A percentile compares a stretch with the other conserved stretches of the same genome.
These are phyloP conservation scores for Backusella parvicylindrica DNA, from an alignment of 192 early-diverging fungal species.

Conservation along the genomic window DNA sequence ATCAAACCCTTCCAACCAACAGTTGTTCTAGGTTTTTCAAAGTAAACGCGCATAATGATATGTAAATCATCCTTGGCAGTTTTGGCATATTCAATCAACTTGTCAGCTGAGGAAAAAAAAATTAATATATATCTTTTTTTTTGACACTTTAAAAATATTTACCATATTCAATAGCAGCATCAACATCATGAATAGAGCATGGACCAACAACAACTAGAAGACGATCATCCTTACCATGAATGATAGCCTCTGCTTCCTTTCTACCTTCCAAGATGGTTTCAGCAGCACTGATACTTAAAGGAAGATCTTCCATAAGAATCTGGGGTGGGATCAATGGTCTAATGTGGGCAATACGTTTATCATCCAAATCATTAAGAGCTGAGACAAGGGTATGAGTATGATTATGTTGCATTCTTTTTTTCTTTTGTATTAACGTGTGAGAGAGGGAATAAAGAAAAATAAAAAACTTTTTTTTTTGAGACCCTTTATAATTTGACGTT, in stretches of 20 bases:
- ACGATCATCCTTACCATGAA: conserved; percentile 71
- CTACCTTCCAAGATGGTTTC: conserved; percentile 71
- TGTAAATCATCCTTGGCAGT: conserved; percentile 57
- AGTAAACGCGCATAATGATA: conserved; percentile 85
- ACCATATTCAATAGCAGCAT: conserved; percentile 77
- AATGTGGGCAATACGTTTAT: conserved; percentile 80
- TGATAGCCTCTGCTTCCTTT: conserved; percentile 57
- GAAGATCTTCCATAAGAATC: conserved; percentile 89
- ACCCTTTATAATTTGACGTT: neutral
- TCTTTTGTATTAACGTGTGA: neutral
- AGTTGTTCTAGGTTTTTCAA: conserved; percentile 82
- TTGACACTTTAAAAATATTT: neutral
- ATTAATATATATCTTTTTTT: neutral
- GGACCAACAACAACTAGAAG: conserved; percentile 83
- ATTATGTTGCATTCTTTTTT: neutral
- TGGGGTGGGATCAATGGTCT: conserved; percentile 85
- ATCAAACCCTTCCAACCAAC: conserved; percentile 96
- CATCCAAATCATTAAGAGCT: conserved; percentile 94
- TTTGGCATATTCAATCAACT: conserved; percentile 25
- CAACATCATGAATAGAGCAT: conserved; percentile 81
- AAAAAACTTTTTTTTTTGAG: neutral
- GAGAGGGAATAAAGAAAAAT: neutral
- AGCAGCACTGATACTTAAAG: conserved; percentile 72
- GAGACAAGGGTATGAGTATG: neutral
- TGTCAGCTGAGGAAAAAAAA: neutral